Percentiles rank a stretch among this genome's conserved stretches.
Conservation (phyloP, 2,329 filamentous ascomycete genomes). For the Diaporthe nobilis region DNA sequence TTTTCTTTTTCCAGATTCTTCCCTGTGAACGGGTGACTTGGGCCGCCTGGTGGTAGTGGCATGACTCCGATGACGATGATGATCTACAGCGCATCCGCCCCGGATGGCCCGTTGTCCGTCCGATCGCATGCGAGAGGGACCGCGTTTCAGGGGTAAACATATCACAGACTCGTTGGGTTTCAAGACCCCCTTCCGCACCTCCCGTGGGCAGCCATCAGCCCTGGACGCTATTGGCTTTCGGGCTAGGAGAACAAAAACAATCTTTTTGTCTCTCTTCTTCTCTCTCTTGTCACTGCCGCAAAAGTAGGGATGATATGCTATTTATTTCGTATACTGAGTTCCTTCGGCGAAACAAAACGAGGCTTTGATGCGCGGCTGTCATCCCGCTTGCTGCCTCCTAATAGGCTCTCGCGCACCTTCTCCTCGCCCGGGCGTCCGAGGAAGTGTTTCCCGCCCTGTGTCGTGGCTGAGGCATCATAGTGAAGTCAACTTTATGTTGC, state of each 20-base stretch:
- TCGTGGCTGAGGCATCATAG: not conserved
- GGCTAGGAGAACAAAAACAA: not conserved
- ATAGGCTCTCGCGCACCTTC: not conserved
- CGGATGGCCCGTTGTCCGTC: slow-evolving; percentile 5
- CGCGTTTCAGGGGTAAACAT: slow-evolving; percentile 38
- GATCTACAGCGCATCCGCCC: slow-evolving; percentile 10
- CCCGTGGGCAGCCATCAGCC: slow-evolving; percentile 16
- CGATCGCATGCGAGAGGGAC: not conserved
- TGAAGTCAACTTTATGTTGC: not conserved
- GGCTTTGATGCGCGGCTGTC: not conserved
- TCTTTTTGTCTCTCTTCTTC: not conserved
- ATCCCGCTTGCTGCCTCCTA: not conserved
- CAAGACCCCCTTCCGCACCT: slow-evolving; percentile 32
- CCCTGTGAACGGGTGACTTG: not conserved
- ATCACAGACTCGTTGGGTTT: slow-evolving; percentile 40
- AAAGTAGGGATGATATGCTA: not conserved
- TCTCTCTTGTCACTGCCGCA: not conserved
- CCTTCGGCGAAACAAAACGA: slow-evolving; percentile 6
- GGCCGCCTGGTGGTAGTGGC: not conserved
- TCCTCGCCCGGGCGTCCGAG: not conserved
- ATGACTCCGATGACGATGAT: slow-evolving; percentile 18
- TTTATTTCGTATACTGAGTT: not conserved
- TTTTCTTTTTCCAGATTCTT: not conserved
- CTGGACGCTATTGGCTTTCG: not conserved
- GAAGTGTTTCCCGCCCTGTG: not conserved